Evolutionary conservation across 768 basidiomycete species (phyloP).

Genomic region (Lactifluus pinguis): DNA sequence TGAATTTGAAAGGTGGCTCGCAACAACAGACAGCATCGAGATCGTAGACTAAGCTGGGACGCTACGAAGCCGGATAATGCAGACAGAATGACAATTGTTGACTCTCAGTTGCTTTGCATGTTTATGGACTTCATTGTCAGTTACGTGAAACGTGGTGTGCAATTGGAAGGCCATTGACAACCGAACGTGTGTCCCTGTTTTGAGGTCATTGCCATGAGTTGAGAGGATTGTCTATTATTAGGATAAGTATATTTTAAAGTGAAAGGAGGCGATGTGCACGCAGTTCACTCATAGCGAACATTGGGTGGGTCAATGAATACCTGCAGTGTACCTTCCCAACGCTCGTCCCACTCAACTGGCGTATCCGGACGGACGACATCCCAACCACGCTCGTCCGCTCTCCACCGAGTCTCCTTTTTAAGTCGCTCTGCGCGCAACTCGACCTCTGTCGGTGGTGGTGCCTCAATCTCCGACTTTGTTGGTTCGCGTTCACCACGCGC

Average conservation of each 20-base stretch:
- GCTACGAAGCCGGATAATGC: not conserved
- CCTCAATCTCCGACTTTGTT: slow-evolving; percentile 72
- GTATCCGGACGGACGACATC: slow-evolving; percentile 56
- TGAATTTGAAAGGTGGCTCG: slow-evolving; percentile 40
- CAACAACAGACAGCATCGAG: slow-evolving; percentile 13
- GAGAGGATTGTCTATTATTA: not conserved
- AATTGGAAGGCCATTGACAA: not conserved
- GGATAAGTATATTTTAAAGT: not conserved
- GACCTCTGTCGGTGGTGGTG: slow-evolving; percentile 81
- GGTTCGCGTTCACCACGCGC: slow-evolving; percentile 66
- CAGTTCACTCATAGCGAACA: not conserved
- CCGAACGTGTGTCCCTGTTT: not conserved
- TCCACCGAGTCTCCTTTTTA: slow-evolving; percentile 86
- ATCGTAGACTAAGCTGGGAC: not conserved
- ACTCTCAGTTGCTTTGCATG: not conserved
- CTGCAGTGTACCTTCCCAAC: slow-evolving; percentile 50
- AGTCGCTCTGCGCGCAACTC: slow-evolving; percentile 82
- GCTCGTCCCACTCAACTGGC: slow-evolving; percentile 67
- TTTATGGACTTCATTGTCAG: not conserved
- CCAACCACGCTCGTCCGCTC: slow-evolving; percentile 72
- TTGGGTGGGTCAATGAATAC: slow-evolving; percentile 45
- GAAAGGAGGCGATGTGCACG: not conserved
- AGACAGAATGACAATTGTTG: not conserved
- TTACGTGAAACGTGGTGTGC: not conserved
- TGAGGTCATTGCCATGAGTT: not conserved